Conservation (phyloP, 2,329 filamentous ascomycete species). For the Colletotrichum sp. region DNA sequence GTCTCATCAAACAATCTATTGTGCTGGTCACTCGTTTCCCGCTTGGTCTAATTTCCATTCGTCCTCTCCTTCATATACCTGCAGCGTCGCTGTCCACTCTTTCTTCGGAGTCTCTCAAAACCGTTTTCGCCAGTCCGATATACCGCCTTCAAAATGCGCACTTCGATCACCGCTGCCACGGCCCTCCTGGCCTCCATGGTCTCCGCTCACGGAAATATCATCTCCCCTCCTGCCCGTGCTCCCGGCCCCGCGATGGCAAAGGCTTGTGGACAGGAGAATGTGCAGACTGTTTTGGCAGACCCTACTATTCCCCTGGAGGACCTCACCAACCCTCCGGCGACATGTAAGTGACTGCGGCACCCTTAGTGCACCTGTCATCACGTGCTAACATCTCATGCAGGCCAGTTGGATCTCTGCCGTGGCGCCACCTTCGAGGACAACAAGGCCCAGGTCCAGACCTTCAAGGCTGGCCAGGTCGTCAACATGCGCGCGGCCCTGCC, state of each 20-base stretch:
- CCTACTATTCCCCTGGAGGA: conserved; percentile 40
- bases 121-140: neutral
- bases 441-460: conserved; percentile 44
- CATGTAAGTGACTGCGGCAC: conserved; percentile 27
- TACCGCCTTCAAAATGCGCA: conserved; percentile 14
- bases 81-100: neutral
- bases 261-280: conserved; percentile 47
- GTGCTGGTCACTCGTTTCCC: conserved; percentile 23
- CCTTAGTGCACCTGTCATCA: neutral
- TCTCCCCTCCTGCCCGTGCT: conserved; percentile 42
- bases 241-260: conserved; percentile 47
- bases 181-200: conserved; percentile 27
- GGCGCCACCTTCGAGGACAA: conserved; percentile 53
- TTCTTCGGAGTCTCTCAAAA: neutral
- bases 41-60: neutral
- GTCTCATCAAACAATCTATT: neutral
- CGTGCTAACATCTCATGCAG: neutral
- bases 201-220: conserved; percentile 50
- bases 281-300: conserved; percentile 37
- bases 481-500: conserved; percentile 44
- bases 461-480: conserved; percentile 46
- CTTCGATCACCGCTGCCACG: conserved; percentile 15
- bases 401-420: conserved; percentile 48
- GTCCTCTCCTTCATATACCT: neutral
- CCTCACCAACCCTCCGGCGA: conserved; percentile 24